These are phyloP conservation scores for Penicillium griseofulvum DNA, from an alignment of 2,329 filamentous ascomycete species.

Conservation along the genomic window DNA sequence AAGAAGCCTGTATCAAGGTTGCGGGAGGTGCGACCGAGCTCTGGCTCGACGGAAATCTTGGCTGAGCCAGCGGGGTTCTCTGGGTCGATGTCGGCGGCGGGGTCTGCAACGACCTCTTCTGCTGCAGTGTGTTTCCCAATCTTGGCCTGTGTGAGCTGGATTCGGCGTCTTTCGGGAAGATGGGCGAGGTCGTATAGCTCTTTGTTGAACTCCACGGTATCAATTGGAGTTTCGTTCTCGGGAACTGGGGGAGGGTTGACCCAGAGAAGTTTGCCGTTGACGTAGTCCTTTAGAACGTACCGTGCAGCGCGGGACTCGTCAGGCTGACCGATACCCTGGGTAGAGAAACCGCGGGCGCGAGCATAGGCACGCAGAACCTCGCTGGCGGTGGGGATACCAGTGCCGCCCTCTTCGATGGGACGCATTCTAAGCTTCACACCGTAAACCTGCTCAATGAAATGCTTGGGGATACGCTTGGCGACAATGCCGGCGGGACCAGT, in stretches of 20 bases:
- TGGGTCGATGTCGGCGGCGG: conserved; percentile 31
- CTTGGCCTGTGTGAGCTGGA: conserved; percentile 49
- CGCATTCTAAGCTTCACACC: conserved; percentile 83
- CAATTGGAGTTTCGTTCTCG: conserved; percentile 48
- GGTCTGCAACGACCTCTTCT: conserved; percentile 22
- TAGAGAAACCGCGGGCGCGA: conserved; percentile 83
- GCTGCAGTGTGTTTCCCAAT: conserved; percentile 43
- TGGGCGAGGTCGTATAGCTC: conserved; percentile 83
- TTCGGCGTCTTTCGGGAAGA: conserved; percentile 76
- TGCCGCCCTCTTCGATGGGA: conserved; percentile 87
- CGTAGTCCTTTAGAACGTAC: conserved; percentile 92
- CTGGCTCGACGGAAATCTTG: conserved; percentile 36
- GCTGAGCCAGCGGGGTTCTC: conserved; percentile 19
- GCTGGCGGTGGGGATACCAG: conserved; percentile 76
- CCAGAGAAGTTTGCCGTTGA: conserved; percentile 90
- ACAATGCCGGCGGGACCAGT: conserved; percentile 82
- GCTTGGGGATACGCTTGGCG: conserved; percentile 77
- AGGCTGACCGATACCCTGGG: conserved; percentile 82
- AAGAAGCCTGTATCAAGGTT: conserved; percentile 90
- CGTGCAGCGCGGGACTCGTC: conserved; percentile 90
- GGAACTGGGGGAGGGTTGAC: conserved; percentile 75
- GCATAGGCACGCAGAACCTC: conserved; percentile 87
- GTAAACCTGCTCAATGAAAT: conserved; percentile 88
- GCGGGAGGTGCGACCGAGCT: conserved; percentile 67
- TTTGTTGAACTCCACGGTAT: conserved; percentile 75